These are phyloP conservation scores for Coemansia sp. DNA, from an alignment of 192 early-diverging fungal species.

Conservation along the genomic window DNA sequence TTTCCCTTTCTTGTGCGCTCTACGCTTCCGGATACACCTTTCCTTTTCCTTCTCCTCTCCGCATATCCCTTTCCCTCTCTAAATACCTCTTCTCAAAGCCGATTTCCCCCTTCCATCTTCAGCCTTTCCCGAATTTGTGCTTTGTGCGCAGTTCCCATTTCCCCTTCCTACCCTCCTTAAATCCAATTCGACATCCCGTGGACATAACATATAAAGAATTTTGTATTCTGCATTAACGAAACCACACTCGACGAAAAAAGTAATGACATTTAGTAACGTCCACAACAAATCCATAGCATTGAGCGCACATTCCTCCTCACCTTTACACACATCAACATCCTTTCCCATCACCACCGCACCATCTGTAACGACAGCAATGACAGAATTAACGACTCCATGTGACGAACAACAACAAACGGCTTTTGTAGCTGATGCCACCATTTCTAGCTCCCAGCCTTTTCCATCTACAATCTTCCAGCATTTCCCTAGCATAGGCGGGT, in stretches of 20 bases:
- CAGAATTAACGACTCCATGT: neutral
- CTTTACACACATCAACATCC: neutral
- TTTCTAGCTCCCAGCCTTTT: neutral
- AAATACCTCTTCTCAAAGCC: neutral
- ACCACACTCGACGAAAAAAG: neutral
- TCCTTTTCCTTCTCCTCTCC: constrained; percentile 1
- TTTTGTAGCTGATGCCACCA: neutral
- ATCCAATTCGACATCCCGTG: neutral
- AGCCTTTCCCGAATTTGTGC: neutral
- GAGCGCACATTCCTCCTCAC: neutral
- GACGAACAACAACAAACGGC: constrained; percentile 1
- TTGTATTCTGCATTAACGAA: neutral
- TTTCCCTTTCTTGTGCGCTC: constrained; percentile 2
- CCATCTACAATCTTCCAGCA: constrained; percentile 6
- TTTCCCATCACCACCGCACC: neutral
- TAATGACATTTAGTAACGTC: neutral
- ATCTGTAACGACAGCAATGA: constrained; percentile 2
- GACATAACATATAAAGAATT: neutral
- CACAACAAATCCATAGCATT: neutral
- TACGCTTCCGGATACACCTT: constrained; percentile 8
- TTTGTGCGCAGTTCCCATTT: neutral
- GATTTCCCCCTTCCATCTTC: constrained; percentile 1
- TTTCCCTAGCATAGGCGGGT: neutral
- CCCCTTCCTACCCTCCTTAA: neutral
- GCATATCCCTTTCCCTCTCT: constrained; percentile 5